Evolutionary conservation across 148 eudicot species (phyloP), one percentile per base, ranked within the genome.

Genomic region (Rhododendron ovatum): DNA sequence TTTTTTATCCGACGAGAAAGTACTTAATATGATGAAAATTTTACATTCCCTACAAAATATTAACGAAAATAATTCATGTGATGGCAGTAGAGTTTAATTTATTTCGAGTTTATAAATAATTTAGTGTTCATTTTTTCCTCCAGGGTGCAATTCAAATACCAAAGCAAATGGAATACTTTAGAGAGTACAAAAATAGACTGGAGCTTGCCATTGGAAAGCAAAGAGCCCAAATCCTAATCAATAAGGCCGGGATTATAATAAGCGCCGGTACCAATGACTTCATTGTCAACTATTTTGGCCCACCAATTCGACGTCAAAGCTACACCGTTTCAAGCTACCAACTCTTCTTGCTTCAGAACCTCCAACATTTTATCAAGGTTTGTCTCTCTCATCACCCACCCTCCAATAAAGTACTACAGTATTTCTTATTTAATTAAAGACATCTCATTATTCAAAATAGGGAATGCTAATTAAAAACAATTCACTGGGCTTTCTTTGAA

Each of bases 201-300:
- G 91, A 90, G 84, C 41, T 11, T 1, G 71, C 65, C 17, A 82
- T 95, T 65, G 98, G 98, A 41, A 82, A 87, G 35, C 81, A 89
- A 43, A 91, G 86, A 82, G 85, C 88, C 0, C 83, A 88, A 74
- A 80, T 79, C 3, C 50, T 92, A 37, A 86, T 96, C 0, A 91
- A 78, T 14, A 90, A 91, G 28, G 87, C 98, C 1, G 61, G 84
- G 11, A 92, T 89, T 84, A 22, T 95, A 0, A 83, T 96, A 0
- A 90, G 95, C 61, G 96, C 95, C 0, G 96, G 96, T 28, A 96
- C 98, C 12, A 96, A 96, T 84, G 98, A 96, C 78, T 93, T 93
- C 76, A 89, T 94, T 20, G 85, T 91, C 35, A 96, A 89, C 76
- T 96, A 94, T 86, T 93, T 88, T 85, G 84, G 90, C 1, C 10